Percentiles rank a stretch among this genome's conserved stretches.
phyloP scores from a whole-genome alignment of 768 basidiomycete species.

The Boletus sp. region DNA sequence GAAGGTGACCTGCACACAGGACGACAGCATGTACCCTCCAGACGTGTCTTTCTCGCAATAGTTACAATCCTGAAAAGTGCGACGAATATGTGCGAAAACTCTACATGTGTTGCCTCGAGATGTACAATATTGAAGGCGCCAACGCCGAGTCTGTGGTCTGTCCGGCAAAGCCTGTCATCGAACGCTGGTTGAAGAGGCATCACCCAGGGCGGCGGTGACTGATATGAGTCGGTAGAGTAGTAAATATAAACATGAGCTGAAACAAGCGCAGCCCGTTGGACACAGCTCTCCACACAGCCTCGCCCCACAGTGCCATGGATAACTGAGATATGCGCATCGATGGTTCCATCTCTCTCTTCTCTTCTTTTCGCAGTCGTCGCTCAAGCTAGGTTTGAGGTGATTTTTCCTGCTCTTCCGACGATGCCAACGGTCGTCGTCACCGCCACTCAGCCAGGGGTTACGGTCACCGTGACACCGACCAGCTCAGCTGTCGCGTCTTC shows the following conservation, averaged over 20 bases:
- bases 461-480: background rate
- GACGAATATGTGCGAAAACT: slow-evolving; percentile 47
- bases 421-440: slow-evolving; percentile 13
- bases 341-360: background rate
- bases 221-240: background rate
- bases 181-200: slow-evolving; percentile 51
- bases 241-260: background rate
- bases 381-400: background rate
- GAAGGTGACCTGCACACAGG: background rate
- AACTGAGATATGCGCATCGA: background rate
- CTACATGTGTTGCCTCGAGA: slow-evolving; percentile 57
- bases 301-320: background rate
- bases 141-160: slow-evolving; percentile 57
- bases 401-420: background rate
- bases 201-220: background rate
- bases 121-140: slow-evolving; percentile 46
- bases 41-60: slow-evolving; percentile 58
- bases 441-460: background rate
- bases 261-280: background rate
- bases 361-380: background rate
- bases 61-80: slow-evolving; percentile 63
- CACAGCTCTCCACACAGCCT: slow-evolving; percentile 7
- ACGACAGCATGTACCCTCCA: slow-evolving; percentile 60
- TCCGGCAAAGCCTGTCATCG: slow-evolving; percentile 49
- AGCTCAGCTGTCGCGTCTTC: background rate